Percentiles rank a stretch among this genome's conserved stretches.
phyloP scores from a whole-genome alignment of 1,284 basidiomycete genomes.

The Puccinia coronata region DNA sequence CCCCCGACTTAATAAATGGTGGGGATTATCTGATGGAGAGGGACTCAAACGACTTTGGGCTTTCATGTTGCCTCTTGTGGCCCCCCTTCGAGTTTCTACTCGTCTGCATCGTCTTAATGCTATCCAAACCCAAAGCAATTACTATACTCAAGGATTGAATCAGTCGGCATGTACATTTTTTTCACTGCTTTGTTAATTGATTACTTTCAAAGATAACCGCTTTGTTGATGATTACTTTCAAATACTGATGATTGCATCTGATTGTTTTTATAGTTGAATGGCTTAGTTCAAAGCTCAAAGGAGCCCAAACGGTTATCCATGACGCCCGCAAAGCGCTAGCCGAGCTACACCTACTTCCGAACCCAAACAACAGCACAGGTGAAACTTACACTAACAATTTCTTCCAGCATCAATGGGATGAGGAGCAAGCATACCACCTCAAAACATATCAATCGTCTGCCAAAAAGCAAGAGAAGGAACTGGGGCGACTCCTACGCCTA shows the following conservation, averaged over 20 bases:
- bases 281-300: background rate
- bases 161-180: background rate
- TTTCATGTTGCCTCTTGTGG: background rate
- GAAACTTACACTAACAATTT: background rate
- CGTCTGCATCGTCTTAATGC: background rate
- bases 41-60: background rate
- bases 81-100: background rate
- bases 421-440: background rate
- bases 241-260: too few species aligned
- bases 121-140: background rate
- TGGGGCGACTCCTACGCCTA: background rate
- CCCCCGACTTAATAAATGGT: constrained; percentile 3
- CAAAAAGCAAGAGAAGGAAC: background rate
- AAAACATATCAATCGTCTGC: background rate
- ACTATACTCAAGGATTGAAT: background rate
- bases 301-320: background rate
- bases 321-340: background rate
- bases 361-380: background rate
- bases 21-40: constrained; percentile 25
- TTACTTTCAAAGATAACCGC: too few species aligned
- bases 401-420: background rate
- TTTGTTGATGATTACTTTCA: too few species aligned
- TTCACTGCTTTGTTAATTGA: background rate
- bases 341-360: background rate
- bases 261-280: background rate